A percentile compares a stretch with the other conserved stretches of the same genome.
Conservation (phyloP, 345 rosid genomes). For the Angophora floribunda region DNA sequence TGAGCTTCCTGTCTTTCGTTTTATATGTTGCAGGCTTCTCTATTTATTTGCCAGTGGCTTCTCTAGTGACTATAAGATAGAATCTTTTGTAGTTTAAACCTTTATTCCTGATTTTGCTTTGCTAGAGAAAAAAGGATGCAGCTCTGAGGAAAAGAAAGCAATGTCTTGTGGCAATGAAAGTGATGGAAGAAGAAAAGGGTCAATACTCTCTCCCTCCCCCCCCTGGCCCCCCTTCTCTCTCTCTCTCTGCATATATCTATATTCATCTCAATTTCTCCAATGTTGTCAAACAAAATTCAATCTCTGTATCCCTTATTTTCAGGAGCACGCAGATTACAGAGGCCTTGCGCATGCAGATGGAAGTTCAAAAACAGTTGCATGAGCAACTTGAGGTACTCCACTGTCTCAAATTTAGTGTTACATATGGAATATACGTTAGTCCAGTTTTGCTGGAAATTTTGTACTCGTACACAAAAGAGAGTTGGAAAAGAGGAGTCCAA, state of each 20-base stretch:
- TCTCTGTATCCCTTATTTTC: background rate
- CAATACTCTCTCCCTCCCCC: background rate
- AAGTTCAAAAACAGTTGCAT: constrained; percentile 79
- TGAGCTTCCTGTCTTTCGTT: background rate
- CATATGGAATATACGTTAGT: background rate
- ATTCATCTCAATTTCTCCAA: background rate
- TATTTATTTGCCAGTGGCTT: background rate
- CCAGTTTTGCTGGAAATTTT: background rate
- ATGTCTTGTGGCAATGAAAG: constrained; percentile 26
- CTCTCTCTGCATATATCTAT: background rate
- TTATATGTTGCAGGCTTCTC: background rate
- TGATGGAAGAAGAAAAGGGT: constrained; percentile 58
- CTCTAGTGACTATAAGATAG: background rate
- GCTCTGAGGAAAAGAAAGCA: constrained; percentile 55
- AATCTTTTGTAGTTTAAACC: background rate
- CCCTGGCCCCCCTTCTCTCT: background rate
- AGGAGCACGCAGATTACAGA: constrained; percentile 70
- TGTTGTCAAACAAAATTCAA: background rate
- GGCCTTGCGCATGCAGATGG: constrained; percentile 83
- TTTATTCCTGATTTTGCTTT: background rate
- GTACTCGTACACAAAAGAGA: background rate
- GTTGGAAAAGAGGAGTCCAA: background rate
- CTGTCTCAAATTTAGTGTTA: background rate
- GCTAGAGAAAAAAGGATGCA: constrained; percentile 39
- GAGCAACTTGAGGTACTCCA: constrained; percentile 85